Base-by-base conservation (phyloP, 2,329 filamentous ascomycete genomes). In the Epichloe brachyelytri region DNA sequence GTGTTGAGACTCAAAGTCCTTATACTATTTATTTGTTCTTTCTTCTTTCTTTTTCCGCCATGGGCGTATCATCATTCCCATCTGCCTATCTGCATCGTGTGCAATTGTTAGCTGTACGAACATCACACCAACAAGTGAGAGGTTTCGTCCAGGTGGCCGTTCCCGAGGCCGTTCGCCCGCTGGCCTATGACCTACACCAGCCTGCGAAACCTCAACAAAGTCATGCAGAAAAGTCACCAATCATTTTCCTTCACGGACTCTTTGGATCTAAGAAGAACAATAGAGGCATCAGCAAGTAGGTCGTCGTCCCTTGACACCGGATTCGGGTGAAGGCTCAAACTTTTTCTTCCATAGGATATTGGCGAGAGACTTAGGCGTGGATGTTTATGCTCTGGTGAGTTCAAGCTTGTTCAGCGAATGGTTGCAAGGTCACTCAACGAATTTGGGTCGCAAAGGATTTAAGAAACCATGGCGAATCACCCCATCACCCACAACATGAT, bases 261-360 rank as follows among this genome's bases (percentile, higher is more conserved):
- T 96, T 97, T 62, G 91, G 91, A 19, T 95, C 88, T 38, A 95
- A 94, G 72, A 89, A 88, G 72, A 97, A 97, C 65, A 95, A 96
- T 65, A 77, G 90, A 66, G 87, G 79, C 62, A 93, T 97, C 56
- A 94, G 89, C 84, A 95, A 89, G 91, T 95, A 74, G 66, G 85
- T 71, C 34, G 36, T 11, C 43, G n/a, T 11, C 10, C 34, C 33
- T 19, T 26, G 1, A 34, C 14, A 11, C 17, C 15, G 12, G 10
- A 1, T 12, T 40, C 3, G 3, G 5, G n/a, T 14, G 30, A 47
- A 38, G 11, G 11, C 43, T 44, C 19, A 40, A 22, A 40, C 3
- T 46, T 30, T 5, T 49, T 30, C 3, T 7, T 19, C 11, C 41
- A 39, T 58, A 94, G 89, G 71, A 82, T 80, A 38, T 72, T 97